A percentile compares a stretch with the other conserved stretches of the same genome.
phyloP scores from a whole-genome alignment of 2,329 filamentous ascomycete species.

The Sclerotinia glacialis region DNA sequence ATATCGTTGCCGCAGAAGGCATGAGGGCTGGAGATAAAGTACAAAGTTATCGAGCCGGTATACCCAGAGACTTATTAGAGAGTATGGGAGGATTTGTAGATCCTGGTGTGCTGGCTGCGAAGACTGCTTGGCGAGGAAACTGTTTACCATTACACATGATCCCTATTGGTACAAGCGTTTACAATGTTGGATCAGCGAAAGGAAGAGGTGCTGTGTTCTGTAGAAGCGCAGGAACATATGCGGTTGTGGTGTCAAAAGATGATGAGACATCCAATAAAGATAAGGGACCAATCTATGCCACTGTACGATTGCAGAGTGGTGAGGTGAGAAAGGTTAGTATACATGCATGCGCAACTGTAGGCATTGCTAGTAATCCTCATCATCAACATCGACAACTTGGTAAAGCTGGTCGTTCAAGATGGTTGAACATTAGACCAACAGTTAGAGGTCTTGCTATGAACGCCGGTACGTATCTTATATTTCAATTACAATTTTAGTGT shows the following conservation, averaged over 20 bases:
- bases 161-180: conserved; percentile 88
- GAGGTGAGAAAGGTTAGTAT: conserved; percentile 87
- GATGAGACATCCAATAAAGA: conserved; percentile 61
- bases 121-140: conserved; percentile 91
- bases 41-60: conserved; percentile 86
- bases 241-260: conserved; percentile 84
- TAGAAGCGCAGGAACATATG: conserved; percentile 89
- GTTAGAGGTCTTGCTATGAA: conserved; percentile 99
- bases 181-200: conserved; percentile 76
- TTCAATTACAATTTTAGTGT: conserved; percentile 25
- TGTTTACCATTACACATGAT: conserved; percentile 95
- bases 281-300: conserved; percentile 69
- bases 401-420: conserved; percentile 90
- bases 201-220: conserved; percentile 84
- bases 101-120: conserved; percentile 91
- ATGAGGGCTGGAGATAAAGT: conserved; percentile 88
- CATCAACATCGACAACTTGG: conserved; percentile 88
- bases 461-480: conserved; percentile 58
- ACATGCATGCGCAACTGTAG: conserved; percentile 91
- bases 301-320: conserved; percentile 84
- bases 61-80: conserved; percentile 79
- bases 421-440: conserved; percentile 91
- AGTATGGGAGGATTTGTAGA: conserved; percentile 93
- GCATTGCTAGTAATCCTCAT: conserved; percentile 88
- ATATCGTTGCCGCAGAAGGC: conserved; percentile 93